These are phyloP conservation scores for Infundibulicybe gibba DNA, from an alignment of 768 basidiomycete species.

Conservation along the genomic window DNA sequence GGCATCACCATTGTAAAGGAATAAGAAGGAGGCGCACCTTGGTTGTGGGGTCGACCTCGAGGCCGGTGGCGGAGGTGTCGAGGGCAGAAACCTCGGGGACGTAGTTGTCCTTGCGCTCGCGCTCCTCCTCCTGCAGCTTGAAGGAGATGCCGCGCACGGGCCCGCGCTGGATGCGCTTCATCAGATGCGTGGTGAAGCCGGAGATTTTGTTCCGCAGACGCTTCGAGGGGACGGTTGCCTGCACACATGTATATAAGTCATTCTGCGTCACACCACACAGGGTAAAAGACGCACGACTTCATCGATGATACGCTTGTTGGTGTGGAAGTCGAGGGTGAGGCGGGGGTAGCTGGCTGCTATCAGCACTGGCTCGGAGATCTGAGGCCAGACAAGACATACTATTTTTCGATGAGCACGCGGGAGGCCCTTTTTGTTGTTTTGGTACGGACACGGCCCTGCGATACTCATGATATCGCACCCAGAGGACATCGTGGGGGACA, in stretches of 20 bases:
- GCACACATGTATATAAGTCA: background rate
- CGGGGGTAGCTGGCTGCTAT: conserved; percentile 79
- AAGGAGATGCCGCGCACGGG: conserved; percentile 99
- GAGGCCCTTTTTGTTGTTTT: conserved; percentile 99
- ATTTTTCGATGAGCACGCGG: conserved; percentile 99
- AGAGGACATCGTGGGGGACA: conserved; percentile 4
- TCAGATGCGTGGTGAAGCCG: conserved; percentile 99
- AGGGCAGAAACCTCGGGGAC: conserved; percentile 98
- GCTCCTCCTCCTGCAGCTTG: conserved; percentile 99
- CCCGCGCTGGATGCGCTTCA: conserved; percentile 99
- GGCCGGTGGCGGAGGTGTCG: conserved; percentile 65
- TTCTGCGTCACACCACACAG: background rate
- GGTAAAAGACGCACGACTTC: conserved; percentile 66
- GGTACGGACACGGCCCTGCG: conserved; percentile 96
- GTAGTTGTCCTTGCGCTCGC: conserved; percentile 99
- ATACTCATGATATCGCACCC: background rate
- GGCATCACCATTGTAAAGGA: background rate
- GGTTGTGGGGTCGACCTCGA: conserved; percentile 91
- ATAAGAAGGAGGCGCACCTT: conserved; percentile 54
- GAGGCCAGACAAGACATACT: conserved; percentile 46
- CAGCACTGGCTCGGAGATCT: conserved; percentile 1
- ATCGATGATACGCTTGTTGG: conserved; percentile 98
- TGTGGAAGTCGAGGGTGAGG: conserved; percentile 99
- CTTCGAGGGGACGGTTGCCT: conserved; percentile 96
- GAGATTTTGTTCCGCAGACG: conserved; percentile 99